A percentile compares a stretch with the other conserved stretches of the same genome.
phyloP scores from a whole-genome alignment of 2,329 filamentous ascomycete genomes.

The Neurospora crassa region DNA sequence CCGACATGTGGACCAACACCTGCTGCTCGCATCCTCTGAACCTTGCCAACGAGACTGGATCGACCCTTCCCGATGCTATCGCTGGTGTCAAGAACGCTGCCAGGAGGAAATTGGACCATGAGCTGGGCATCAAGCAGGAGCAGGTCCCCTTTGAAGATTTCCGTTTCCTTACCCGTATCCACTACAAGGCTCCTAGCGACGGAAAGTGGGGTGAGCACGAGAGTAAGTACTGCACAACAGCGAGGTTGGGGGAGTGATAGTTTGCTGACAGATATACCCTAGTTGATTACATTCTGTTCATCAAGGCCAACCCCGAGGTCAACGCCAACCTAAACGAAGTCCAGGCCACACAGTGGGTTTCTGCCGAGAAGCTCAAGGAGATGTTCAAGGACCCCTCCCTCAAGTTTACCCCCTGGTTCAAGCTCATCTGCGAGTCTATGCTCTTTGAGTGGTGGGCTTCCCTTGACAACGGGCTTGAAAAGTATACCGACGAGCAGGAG shows the following conservation, averaged over 20 bases:
- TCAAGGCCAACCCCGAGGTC: slow-evolving; percentile 84
- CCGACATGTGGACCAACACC: slow-evolving; percentile 99
- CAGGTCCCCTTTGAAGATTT: slow-evolving; percentile 91
- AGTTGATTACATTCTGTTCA: slow-evolving; percentile 99
- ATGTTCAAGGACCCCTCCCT: slow-evolving; percentile 75
- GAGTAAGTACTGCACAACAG: slow-evolving; percentile 49
- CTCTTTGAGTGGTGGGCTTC: slow-evolving; percentile 96
- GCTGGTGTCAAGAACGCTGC: slow-evolving; percentile 85
- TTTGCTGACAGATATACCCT: slow-evolving; percentile 7
- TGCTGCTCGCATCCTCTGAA: slow-evolving; percentile 97
- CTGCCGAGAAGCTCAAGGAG: slow-evolving; percentile 67
- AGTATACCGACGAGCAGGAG: slow-evolving; percentile 75
- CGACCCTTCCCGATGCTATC: slow-evolving; percentile 68
- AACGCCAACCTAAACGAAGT: slow-evolving; percentile 82
- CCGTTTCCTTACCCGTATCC: slow-evolving; percentile 88
- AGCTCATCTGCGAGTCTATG: slow-evolving; percentile 96
- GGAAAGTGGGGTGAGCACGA: slow-evolving; percentile 99
- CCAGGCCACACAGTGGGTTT: slow-evolving; percentile 74
- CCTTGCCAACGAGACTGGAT: slow-evolving; percentile 83
- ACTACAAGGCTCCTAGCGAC: slow-evolving; percentile 95
- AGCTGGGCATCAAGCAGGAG: slow-evolving; percentile 80
- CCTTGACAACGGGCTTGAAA: slow-evolving; percentile 70
- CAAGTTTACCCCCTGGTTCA: slow-evolving; percentile 97
- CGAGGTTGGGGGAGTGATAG: background rate
- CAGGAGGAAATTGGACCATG: slow-evolving; percentile 86